Evolutionary conservation across 1,139 yeast species (phyloP), one percentile per base, ranked within the genome.

Genomic region (Protomyces inundatus): DNA sequence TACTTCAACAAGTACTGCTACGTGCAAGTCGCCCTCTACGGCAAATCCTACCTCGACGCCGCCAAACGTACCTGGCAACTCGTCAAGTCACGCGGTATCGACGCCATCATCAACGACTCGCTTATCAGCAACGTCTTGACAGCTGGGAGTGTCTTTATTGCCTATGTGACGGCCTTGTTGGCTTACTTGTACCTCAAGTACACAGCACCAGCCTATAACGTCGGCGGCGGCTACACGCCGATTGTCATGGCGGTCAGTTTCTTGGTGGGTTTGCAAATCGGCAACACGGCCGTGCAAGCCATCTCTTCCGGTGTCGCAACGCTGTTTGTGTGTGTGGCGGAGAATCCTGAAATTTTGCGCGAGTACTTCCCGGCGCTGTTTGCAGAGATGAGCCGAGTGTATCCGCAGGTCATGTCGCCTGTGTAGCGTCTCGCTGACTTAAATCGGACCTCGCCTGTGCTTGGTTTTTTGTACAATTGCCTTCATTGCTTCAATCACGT

Each of bases 51-150:
- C 72, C 72, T 88, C 61, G 79, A 80, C 39, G 85, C 95, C 0
- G 95, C 97, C 0, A 86, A 80, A 70, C 95, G 89, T 30, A 88
- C 97, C 0, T 87, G 91, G 84, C 83, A 85, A 69, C 80, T 91
- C 74, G 75, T 91, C 69, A 82, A 87, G 71, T 84, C 81, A 72
- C 87, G 89, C 74, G 97, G 97, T 53, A 80, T 90, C 76, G 96
- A 88, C 74, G 95, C 95, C 0, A 77, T 91, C 71, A 82, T 90
- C 69, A 91, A 90, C 73, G 96, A 54, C 36, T 59, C 61, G 16
- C 56, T 59, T 23, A 54, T 63, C 36, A 10, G 35, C n/a, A 46
- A 42, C 35, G 60, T 64, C 39, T 53, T 64, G 34, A 45, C 36
- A 10, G 82, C 89, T 71, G 90, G 87, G 71, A 78, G 93, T 1